phyloP scores from a whole-genome alignment of 768 basidiomycete species.

The Tylopilus felleus region DNA sequence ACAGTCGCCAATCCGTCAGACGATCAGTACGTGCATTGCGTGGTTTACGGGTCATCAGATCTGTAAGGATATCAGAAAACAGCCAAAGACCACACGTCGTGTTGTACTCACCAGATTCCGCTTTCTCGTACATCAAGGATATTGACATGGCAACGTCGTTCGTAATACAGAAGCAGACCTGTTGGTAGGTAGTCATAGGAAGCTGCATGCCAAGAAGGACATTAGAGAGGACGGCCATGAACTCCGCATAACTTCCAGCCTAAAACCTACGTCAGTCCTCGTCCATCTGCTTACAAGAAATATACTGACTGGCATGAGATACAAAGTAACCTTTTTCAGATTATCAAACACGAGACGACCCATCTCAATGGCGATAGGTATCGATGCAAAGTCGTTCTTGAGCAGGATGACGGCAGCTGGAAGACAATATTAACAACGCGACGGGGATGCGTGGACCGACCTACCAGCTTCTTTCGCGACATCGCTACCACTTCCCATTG shows the following conservation, averaged over 20 bases:
- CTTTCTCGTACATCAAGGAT: constrained; percentile 48
- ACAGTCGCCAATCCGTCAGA: constrained; percentile 46
- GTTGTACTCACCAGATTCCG: constrained; percentile 40
- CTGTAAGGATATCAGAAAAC: constrained; percentile 15
- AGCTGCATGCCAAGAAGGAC: constrained; percentile 60
- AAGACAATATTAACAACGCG: background rate
- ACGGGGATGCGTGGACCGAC: background rate
- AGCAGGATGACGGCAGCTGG: constrained; percentile 45
- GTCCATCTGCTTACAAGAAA: background rate
- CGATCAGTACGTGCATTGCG: constrained; percentile 47
- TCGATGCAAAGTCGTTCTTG: constrained; percentile 57
- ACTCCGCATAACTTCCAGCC: constrained; percentile 55
- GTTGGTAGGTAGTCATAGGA: constrained; percentile 51
- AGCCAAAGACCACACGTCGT: background rate
- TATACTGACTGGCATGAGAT: constrained; percentile 38
- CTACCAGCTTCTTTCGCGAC: constrained; percentile 54
- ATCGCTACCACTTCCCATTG: constrained; percentile 46
- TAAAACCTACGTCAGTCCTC: constrained; percentile 13
- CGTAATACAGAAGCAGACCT: constrained; percentile 51
- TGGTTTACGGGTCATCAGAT: constrained; percentile 47
- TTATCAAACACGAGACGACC: constrained; percentile 60
- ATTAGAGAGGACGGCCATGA: constrained; percentile 54
- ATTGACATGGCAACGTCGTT: constrained; percentile 52
- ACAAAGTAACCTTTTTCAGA: constrained; percentile 46
- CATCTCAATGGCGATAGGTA: constrained; percentile 54